phyloP scores from a whole-genome alignment of 169 alveolate species.

The Eimeria acervulina region DNA sequence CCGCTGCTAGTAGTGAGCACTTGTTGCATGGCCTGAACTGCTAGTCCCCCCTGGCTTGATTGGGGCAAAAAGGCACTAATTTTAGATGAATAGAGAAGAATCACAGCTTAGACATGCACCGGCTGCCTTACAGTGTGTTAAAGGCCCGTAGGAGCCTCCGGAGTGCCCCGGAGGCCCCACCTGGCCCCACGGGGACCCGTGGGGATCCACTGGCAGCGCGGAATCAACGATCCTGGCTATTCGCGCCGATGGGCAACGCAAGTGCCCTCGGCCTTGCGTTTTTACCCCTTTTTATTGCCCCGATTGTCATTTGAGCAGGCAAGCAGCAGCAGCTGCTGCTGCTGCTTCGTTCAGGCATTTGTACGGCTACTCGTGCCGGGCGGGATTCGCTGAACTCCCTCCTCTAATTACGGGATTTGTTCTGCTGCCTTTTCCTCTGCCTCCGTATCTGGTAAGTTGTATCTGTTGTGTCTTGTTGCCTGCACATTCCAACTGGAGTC shows the following conservation, averaged over 20 bases:
- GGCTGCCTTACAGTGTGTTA: not conserved
- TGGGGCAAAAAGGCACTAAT: not conserved
- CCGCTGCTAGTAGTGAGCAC: not conserved
- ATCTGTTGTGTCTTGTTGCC: not conserved
- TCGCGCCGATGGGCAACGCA: not conserved
- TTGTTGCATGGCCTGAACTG: not conserved
- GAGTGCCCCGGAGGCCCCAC: not conserved
- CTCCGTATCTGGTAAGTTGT: not conserved
- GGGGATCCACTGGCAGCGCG: not conserved
- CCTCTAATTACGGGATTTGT: not conserved
- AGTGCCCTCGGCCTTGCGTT: not conserved
- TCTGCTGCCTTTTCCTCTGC: not conserved
- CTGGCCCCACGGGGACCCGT: conserved; percentile 36
- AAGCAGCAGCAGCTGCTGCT: conserved; percentile 19
- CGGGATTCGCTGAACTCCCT: conserved; percentile 19
- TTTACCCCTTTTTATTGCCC: not conserved
- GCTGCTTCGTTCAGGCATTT: not conserved
- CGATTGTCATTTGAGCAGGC: not conserved
- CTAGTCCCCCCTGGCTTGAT: not conserved
- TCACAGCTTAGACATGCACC: not conserved
- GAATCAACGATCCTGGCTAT: not conserved
- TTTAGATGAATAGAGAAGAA: not conserved
- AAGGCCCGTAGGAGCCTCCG: not conserved
- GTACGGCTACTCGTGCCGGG: not conserved
- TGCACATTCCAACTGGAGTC: not conserved